phyloP scores from a whole-genome alignment of 2,329 filamentous ascomycete species.

The Ceratocystis variospora region DNA sequence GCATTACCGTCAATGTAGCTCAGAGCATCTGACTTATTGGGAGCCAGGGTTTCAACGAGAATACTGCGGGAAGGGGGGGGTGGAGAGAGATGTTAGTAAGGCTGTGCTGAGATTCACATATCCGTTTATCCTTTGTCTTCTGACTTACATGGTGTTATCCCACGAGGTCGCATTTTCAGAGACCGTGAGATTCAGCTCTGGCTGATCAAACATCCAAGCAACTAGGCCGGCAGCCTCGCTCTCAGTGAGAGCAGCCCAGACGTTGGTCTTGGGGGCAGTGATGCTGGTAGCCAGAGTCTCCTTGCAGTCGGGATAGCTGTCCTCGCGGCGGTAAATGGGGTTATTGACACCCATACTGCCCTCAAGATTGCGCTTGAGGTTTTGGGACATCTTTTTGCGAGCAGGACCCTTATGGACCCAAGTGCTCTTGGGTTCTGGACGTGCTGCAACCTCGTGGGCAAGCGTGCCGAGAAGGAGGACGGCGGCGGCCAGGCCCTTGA shows the following conservation, averaged over 20 bases:
- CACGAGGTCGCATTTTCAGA: constrained; percentile 27
- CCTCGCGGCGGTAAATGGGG: neutral
- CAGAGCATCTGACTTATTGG: constrained; percentile 36
- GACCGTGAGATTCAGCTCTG: constrained; percentile 33
- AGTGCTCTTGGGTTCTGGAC: constrained; percentile 13
- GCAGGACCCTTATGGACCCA: constrained; percentile 18
- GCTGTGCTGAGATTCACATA: neutral
- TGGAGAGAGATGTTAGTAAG: neutral
- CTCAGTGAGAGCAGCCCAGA: constrained; percentile 30
- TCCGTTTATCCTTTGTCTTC: neutral
- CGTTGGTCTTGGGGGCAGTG: constrained; percentile 30
- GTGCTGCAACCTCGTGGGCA: constrained; percentile 3
- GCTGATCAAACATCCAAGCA: constrained; percentile 31
- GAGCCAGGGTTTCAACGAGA: constrained; percentile 32
- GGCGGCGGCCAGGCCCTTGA: neutral
- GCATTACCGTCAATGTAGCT: constrained; percentile 31
- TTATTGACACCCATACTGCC: constrained; percentile 2
- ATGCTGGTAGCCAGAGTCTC: constrained; percentile 19
- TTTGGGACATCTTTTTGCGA: constrained; percentile 16
- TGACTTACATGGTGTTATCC: constrained; percentile 31
- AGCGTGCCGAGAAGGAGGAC: constrained; percentile 14
- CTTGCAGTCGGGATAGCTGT: constrained; percentile 15
- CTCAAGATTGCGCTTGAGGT: constrained; percentile 16
- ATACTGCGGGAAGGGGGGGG: neutral
- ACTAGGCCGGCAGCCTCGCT: constrained; percentile 31